These are phyloP conservation scores for Trypanosomatidae sp. DNA, from an alignment of 208 protist genomes.

Conservation along the genomic window DNA sequence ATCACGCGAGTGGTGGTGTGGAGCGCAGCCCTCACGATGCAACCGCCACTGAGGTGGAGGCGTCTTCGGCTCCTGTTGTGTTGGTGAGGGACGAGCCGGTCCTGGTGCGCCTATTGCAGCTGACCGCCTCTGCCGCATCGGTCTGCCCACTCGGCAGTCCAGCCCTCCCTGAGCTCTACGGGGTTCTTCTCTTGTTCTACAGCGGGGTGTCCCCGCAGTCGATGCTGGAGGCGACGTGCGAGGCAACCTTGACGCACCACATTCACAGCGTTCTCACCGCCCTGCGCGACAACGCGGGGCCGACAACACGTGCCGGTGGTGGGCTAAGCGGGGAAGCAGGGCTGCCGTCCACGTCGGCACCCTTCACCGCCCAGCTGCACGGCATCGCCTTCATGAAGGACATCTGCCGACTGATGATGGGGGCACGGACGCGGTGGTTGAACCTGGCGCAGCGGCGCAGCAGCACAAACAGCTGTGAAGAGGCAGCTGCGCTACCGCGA, in stretches of 20 bases:
- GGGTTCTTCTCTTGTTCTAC: conserved; percentile 64
- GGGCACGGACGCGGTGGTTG: conserved; percentile 27
- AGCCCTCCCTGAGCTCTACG: conserved; percentile 44
- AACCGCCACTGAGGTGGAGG: not conserved
- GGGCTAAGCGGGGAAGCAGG: conserved; percentile 7
- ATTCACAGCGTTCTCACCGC: conserved; percentile 34
- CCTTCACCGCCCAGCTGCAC: conserved; percentile 54
- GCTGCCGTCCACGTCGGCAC: too few relatives aligned
- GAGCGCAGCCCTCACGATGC: too few relatives aligned
- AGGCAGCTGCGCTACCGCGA: not conserved
- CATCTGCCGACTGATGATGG: conserved; percentile 43
- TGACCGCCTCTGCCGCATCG: conserved; percentile 48
- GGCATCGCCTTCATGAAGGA: conserved; percentile 62
- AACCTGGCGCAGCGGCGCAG: not conserved
- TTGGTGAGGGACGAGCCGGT: conserved; percentile 57
- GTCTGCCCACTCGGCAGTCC: conserved; percentile 42
- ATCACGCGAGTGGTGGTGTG: too few relatives aligned
- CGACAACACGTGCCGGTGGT: not conserved
- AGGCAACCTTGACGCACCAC: conserved; percentile 61
- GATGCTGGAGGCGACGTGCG: conserved; percentile 69
- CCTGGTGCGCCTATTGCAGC: conserved; percentile 57
- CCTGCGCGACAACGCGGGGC: conserved; percentile 22
- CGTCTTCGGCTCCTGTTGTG: not conserved
- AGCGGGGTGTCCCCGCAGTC: conserved; percentile 36
- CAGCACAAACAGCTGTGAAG: not conserved